phyloP scores from a whole-genome alignment of 192 early-diverging fungal genomes.

The Jimgerdemannia lactiflua region DNA sequence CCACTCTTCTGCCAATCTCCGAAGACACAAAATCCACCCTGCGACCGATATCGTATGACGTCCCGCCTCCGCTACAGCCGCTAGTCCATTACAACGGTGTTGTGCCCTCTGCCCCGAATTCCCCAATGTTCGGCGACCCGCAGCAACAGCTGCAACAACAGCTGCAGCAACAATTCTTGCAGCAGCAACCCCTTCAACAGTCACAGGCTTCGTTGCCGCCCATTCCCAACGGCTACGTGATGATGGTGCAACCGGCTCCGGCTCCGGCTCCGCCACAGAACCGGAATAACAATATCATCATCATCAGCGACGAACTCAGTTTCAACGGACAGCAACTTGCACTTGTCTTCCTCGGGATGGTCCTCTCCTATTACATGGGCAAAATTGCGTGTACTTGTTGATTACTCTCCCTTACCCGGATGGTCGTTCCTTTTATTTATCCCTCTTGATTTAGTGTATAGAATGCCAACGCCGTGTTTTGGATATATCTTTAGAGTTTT shows the following conservation, averaged over 20 bases:
- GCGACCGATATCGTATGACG: neutral
- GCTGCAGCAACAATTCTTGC: neutral
- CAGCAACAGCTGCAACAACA: neutral
- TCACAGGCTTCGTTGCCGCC: neutral
- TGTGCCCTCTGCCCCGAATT: neutral
- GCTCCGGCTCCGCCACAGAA: neutral
- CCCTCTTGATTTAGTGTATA: too few species aligned
- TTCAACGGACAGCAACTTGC: constrained; percentile 39
- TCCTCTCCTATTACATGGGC: constrained; percentile 35
- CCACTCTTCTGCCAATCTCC: neutral
- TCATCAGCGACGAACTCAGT: constrained; percentile 33
- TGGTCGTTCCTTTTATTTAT: neutral
- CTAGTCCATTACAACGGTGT: neutral
- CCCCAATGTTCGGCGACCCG: neutral
- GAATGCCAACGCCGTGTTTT: too few species aligned
- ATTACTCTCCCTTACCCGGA: neutral
- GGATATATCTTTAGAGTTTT: too few species aligned
- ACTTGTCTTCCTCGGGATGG: constrained; percentile 33
- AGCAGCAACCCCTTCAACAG: neutral
- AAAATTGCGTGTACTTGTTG: constrained; percentile 19
- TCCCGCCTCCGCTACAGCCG: neutral
- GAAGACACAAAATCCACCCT: neutral
- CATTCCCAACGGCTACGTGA: constrained; percentile 14
- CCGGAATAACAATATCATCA: constrained; percentile 34
- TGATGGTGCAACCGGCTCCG: constrained; percentile 6